Percentiles rank a stretch among this genome's conserved stretches.
Conservation (phyloP, 768 basidiomycete genomes). For the Kwoniella dendrophila region DNA sequence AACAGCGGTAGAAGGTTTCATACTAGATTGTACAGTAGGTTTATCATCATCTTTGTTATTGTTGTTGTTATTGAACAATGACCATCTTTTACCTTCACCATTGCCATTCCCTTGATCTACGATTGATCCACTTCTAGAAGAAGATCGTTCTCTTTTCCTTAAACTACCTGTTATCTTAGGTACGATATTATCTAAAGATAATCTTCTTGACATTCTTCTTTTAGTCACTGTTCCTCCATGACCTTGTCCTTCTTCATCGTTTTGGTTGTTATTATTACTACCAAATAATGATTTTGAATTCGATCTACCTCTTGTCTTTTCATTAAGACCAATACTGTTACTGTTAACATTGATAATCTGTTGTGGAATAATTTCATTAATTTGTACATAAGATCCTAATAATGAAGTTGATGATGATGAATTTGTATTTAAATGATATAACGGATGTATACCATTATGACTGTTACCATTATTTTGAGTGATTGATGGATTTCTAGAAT, state of each 20-base stretch:
- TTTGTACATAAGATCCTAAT: background rate
- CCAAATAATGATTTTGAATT: background rate
- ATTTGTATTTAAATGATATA: conserved; percentile 9
- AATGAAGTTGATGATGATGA: conserved; percentile 3
- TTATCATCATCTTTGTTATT: background rate
- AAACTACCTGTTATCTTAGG: conserved; percentile 17
- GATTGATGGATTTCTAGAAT: background rate
- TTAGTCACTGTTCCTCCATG: too few species aligned
- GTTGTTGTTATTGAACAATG: background rate
- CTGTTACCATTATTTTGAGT: background rate
- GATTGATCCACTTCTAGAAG: background rate
- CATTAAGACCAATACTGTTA: background rate
- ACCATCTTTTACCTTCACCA: conserved; percentile 17
- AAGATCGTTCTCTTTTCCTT: conserved; percentile 14
- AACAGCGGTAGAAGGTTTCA: background rate
- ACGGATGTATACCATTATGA: background rate
- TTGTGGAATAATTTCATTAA: background rate
- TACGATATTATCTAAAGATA: conserved; percentile 21
- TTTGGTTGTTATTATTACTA: background rate
- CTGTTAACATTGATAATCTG: background rate
- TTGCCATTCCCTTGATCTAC: background rate
- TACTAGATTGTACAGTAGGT: background rate
- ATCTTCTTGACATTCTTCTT: conserved; percentile 13
- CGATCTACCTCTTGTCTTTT: too few species aligned
- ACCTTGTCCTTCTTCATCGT: background rate